Evolutionary conservation across 768 basidiomycete species (phyloP), one percentile per base, ranked within the genome.

Genomic region (Suillus alpinus): DNA sequence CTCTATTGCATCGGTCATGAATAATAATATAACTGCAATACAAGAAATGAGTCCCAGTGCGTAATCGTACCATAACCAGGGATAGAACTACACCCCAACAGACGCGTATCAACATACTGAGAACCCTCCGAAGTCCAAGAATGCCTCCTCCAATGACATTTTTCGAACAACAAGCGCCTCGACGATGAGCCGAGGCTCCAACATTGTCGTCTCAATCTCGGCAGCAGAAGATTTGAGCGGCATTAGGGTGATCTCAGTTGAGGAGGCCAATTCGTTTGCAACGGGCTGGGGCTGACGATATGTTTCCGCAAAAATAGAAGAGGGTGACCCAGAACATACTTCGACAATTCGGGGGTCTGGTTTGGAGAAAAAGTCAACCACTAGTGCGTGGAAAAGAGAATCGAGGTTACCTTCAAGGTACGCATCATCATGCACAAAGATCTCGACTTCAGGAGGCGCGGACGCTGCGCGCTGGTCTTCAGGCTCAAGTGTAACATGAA

Each of bases 101-200:
- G 4, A 37, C 8, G 6, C 2, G 23, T 18, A 13, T 73, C 34
- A 72, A 29, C 64, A 59, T 14, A 73, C 31, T 5, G 71, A 73
- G 64, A 89, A 89, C 3, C 83, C 86, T 9, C 81, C 84, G 69
- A 93, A 91, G 68, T 92, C 90, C 58, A 92, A 69, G 70, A 86
- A 93, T 18, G 79, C 88, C 69, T 93, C 92, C 59, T 89, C 88
- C 2, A 87, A 67, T 18, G 87, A 86, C 75, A 92, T 77, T 71
- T 93, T 91, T 50, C 89, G 81, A 20, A 92, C 85, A 2, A 94
- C 86, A 34, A 94, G 78, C 2, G 85, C 92, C 70, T 94, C 91
- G 10, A 92, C 90, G 51, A 93, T 92, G 4, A 88, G 76, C n/a
- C 88, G 77, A 36, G 83, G 80, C 55, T 81, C 79, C 9, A 18